Evolutionary conservation across 805 yeast genomes (phyloP), one percentile per base, ranked within the genome.

Genomic region (Pichia eremophila): DNA sequence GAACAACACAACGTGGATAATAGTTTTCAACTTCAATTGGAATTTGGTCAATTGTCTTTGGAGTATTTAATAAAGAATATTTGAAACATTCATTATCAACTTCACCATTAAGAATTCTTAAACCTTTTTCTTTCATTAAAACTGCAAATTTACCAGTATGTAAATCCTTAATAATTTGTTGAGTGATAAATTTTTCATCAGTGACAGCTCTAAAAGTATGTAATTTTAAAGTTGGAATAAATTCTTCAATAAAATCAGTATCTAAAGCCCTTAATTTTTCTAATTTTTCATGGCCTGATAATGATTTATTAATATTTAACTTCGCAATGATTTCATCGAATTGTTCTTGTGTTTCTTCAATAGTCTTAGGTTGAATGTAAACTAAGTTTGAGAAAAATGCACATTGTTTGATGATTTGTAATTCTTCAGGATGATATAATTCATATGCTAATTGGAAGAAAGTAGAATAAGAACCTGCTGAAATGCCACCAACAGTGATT

Each of bases 381-480:
- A 69, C 56, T 47, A 65, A 56, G 48, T 71, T 71, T 37, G 74
- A 69, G 46, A 63, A 58, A 48, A 62, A 63, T 4, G 43, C 50
- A 18, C 57, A 58, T 51, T 66, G 66, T 51, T 70, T 69, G 51
- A 71, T 69, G 41, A 69, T 62, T 53, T 68, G 74, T 12, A 50
- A 41, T 4, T 36, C 72, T 32, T 67, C 63, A 10, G 71, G 70
- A 47, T 71, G 67, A 51, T 71, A 71, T 11, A 68, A 34, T 51
- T 71, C 74, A 53, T 70, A 70, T 1, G 69, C 68, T 31, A 70
- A 46, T 53, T 71, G 75, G 52, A 65, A 68, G 43, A 67, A 67
- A 3, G 71, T 62, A 7, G 72, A 66, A 46, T 68, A 64, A 15
- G 71, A 64, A 8, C 80, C 81, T 5, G 79, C 76, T 35, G 72